Evolutionary conservation across 2,329 filamentous ascomycete species (phyloP).

Genomic region (Dactylellina leptospora): DNA sequence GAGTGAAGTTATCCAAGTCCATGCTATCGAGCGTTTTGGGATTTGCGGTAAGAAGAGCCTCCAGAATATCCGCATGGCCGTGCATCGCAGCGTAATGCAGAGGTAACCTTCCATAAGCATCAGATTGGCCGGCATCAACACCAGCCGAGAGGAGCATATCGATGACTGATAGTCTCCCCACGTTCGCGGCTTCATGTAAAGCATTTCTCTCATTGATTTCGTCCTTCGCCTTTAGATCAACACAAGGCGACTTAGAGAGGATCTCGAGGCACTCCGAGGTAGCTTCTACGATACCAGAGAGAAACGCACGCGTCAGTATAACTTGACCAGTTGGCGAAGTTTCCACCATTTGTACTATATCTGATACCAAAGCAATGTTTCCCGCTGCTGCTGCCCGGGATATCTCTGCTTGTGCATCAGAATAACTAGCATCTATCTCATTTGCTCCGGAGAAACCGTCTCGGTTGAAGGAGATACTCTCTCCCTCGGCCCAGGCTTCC

Average conservation of each 20-base stretch:
- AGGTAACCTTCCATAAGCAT: conserved; percentile 93
- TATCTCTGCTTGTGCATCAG: conserved; percentile 84
- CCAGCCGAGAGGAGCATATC: conserved; percentile 76
- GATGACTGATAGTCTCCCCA: conserved; percentile 82
- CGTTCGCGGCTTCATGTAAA: conserved; percentile 94
- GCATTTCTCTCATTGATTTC: conserved; percentile 98
- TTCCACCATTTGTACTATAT: conserved; percentile 78
- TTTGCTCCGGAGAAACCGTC: conserved; percentile 62
- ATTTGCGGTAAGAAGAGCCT: conserved; percentile 74
- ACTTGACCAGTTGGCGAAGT: conserved; percentile 72
- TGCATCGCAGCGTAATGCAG: conserved; percentile 97
- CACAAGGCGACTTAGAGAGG: conserved; percentile 79
- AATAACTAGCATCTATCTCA: conserved; percentile 66
- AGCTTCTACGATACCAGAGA: conserved; percentile 87
- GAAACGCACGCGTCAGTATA: conserved; percentile 85
- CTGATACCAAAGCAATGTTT: conserved; percentile 78
- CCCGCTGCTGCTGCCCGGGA: conserved; percentile 86
- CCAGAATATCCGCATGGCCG: conserved; percentile 83
- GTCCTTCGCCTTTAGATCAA: conserved; percentile 92
- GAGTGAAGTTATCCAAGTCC: conserved; percentile 97
- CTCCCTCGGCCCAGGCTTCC: conserved; percentile 95
- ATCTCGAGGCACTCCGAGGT: conserved; percentile 77
- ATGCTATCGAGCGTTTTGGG: conserved; percentile 82
- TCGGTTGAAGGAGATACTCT: conserved; percentile 82
- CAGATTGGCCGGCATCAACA: conserved; percentile 80